These are phyloP conservation scores for Salix caprea DNA, from an alignment of 345 rosid genomes.

Conservation along the genomic window DNA sequence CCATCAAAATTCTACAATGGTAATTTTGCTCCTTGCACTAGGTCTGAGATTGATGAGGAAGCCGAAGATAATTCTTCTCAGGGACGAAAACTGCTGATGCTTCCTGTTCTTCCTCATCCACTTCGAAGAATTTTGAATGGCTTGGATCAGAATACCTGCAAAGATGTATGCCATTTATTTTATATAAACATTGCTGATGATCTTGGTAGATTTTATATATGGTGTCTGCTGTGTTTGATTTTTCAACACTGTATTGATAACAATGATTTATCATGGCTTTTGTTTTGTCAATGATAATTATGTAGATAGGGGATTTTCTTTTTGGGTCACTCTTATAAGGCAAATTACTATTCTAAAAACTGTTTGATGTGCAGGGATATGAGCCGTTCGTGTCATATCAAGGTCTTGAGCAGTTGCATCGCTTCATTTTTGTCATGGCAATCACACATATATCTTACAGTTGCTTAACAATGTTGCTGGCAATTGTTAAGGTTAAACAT, in stretches of 20 bases:
- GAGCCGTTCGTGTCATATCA: slow-evolving; percentile 93
- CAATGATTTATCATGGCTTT: not conserved
- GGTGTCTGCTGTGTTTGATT: not conserved
- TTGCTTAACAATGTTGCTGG: slow-evolving; percentile 92
- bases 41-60: slow-evolving; percentile 50
- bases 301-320: not conserved
- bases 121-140: slow-evolving; percentile 55
- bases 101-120: slow-evolving; percentile 28
- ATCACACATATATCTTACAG: slow-evolving; percentile 89
- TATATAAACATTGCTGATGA: not conserved
- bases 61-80: slow-evolving; percentile 40
- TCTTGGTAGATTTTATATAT: not conserved
- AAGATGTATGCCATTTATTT: slow-evolving; percentile 46
- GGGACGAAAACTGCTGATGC: slow-evolving; percentile 47
- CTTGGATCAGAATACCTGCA: slow-evolving; percentile 50
- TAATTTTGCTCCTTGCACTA: slow-evolving; percentile 73
- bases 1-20: slow-evolving; percentile 75
- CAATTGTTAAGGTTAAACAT: slow-evolving; percentile 72
- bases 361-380: slow-evolving; percentile 49
- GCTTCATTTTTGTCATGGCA: slow-evolving; percentile 98
- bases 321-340: slow-evolving; percentile 1
- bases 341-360: not conserved
- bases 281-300: not conserved
- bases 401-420: slow-evolving; percentile 90
- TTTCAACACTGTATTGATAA: not conserved